Base-by-base conservation (phyloP, 192 early-diverging fungal species). In the Coemansia sp. region DNA sequence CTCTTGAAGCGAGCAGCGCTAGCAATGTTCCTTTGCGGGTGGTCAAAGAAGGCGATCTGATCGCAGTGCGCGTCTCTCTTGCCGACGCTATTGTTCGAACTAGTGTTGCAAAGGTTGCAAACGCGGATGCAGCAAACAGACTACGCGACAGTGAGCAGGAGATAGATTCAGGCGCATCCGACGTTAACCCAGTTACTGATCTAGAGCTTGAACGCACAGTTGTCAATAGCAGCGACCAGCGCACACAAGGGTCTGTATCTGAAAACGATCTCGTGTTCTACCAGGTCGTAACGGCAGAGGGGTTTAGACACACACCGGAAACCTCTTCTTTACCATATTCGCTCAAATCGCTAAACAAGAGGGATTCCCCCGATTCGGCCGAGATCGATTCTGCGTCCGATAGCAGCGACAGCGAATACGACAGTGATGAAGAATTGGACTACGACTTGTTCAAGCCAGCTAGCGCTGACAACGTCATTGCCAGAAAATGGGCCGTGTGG, bases 31-130 rank as follows among this genome's bases (percentile, higher is more conserved):
- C 67, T 2, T 36, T 81, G 13, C 57, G 79, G 10, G 73, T 72
- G 0, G 73, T 81, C 33, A 68, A 69, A 41, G 27, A 61, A 10
- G 73, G 69, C 27, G 73, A 81, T 44, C 54, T 81, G 50, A 75
- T 81, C 22, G 68, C 73, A 0, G 68, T 75, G 44, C 79, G 53
- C 19, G 31, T 81, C 2, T 40, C 61, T 6, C 50, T 74, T 14
- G 67, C 56, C 33, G 77, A 80, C 13, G 68, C 71, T 19, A 50
- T 55, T 41, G 27, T 74, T 29, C 77, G 77, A 52, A 59, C 64
- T 33, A 57, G 61, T 1, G 59, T 80, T 48, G 67, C 71, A 3
- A 60, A 67, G 17, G 61, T 56, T 6, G 76, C 67, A n/a, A 60
- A 58, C 20, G 40, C 65, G 1, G 74, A 76, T 45, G 44, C 36